Conservation (phyloP, 2,329 filamentous ascomycete genomes). For the Ambrosiella cleistominuta region DNA sequence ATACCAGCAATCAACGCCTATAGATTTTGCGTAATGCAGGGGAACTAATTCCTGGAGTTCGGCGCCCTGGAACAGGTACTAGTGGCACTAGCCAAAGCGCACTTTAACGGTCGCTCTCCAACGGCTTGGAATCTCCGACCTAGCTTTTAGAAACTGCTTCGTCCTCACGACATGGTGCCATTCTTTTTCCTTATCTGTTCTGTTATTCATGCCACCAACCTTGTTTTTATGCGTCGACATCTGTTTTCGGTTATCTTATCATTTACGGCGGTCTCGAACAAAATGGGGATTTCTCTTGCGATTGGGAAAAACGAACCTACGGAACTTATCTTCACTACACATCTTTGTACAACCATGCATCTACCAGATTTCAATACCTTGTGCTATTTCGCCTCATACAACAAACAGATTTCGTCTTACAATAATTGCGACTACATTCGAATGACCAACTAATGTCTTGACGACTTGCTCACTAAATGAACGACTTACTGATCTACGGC, state of each 20-base stretch:
- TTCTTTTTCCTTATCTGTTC: background rate
- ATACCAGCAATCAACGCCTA: background rate
- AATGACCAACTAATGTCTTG: background rate
- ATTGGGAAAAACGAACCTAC: slow-evolving; percentile 5
- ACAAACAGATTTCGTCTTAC: background rate
- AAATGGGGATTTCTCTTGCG: slow-evolving; percentile 9
- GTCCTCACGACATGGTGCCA: background rate
- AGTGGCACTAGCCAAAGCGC: background rate
- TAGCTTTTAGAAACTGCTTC: background rate
- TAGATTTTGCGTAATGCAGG: background rate
- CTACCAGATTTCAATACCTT: slow-evolving; percentile 2
- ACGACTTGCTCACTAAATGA: background rate
- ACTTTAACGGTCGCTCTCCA: background rate
- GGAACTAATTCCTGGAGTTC: slow-evolving; percentile 11
- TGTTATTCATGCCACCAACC: slow-evolving; percentile 1
- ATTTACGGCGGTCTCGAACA: slow-evolving; percentile 12
- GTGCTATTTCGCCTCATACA: slow-evolving; percentile 1
- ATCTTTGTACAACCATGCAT: slow-evolving; percentile 1
- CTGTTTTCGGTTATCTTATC: slow-evolving; percentile 4
- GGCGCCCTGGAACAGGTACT: slow-evolving; percentile 9
- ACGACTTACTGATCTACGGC: too few relatives aligned
- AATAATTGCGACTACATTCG: background rate
- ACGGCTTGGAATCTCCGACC: too few relatives aligned
- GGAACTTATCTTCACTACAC: background rate
- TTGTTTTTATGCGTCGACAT: slow-evolving; percentile 5